Conservation (phyloP, 768 basidiomycete species). For the Podaxis mareebaensis region DNA sequence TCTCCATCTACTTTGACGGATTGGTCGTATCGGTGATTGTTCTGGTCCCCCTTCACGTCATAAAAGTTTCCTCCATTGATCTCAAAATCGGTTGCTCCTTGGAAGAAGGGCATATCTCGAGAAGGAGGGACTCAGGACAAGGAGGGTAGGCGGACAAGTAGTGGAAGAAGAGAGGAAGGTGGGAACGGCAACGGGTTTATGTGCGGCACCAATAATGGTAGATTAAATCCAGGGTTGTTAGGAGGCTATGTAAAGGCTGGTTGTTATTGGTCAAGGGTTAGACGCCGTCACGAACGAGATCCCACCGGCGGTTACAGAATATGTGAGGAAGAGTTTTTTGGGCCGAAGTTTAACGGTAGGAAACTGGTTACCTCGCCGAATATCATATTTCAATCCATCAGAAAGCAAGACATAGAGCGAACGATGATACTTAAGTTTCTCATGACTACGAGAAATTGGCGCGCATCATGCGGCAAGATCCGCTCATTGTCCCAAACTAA, state of each 20-base stretch:
- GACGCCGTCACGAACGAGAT: neutral
- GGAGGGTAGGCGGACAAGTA: neutral
- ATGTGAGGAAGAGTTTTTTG: neutral
- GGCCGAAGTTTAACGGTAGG: too few relatives aligned
- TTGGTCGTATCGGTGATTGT: neutral
- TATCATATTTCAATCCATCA: too few relatives aligned
- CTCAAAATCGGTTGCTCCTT: slow-evolving; percentile 8
- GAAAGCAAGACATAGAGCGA: too few relatives aligned
- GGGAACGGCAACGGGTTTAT: neutral
- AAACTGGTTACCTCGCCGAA: too few relatives aligned
- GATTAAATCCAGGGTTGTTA: neutral
- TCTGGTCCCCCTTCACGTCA: neutral
- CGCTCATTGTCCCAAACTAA: too few relatives aligned
- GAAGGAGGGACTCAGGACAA: neutral
- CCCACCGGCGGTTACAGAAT: neutral
- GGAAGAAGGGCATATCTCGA: slow-evolving; percentile 2
- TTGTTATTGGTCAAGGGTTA: neutral
- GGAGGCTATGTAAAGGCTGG: neutral
- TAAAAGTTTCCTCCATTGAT: slow-evolving; percentile 4
- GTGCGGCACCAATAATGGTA: neutral
- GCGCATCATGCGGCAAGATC: too few relatives aligned
- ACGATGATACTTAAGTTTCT: too few relatives aligned
- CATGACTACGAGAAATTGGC: too few relatives aligned
- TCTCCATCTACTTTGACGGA: neutral
- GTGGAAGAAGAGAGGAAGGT: neutral